phyloP scores from a whole-genome alignment of 2,329 filamentous ascomycete genomes.

The Fusarium kyushuense region DNA sequence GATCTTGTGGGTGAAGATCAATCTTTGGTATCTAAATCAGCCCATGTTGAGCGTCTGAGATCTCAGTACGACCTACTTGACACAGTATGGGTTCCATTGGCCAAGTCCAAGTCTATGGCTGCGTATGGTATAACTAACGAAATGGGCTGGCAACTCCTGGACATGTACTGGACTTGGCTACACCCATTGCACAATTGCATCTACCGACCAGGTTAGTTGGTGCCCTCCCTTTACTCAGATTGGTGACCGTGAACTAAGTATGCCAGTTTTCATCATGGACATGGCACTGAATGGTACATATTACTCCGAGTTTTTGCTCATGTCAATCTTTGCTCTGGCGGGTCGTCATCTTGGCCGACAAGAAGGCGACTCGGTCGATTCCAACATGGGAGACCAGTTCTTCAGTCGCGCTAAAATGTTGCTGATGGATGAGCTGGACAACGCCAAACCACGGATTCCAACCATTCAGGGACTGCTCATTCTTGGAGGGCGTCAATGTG shows the following conservation, averaged over 20 bases:
- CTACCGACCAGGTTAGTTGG: background rate
- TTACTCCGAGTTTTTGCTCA: slow-evolving; percentile 1
- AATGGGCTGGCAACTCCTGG: slow-evolving; percentile 1
- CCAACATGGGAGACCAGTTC: background rate
- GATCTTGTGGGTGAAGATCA: background rate
- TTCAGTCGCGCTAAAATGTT: background rate
- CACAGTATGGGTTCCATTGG: background rate
- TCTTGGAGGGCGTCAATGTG: background rate
- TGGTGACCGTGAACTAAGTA: too few species aligned
- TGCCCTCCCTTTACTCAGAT: background rate
- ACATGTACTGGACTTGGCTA: slow-evolving; percentile 8
- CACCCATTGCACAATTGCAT: slow-evolving; percentile 3
- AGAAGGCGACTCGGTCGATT: background rate
- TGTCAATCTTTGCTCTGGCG: slow-evolving; percentile 1
- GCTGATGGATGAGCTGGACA: background rate
- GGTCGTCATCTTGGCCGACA: background rate
- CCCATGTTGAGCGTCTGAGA: background rate
- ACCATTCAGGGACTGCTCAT: slow-evolving; percentile 2
- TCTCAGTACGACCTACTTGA: slow-evolving; percentile 5
- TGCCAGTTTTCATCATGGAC: background rate
- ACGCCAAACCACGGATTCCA: background rate
- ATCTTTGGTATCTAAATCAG: background rate
- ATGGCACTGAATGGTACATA: slow-evolving; percentile 1
- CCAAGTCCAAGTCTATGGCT: background rate
- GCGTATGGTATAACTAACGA: background rate